phyloP scores from a whole-genome alignment of 164 flowering plant genomes.

The Cinnamomum micranthum region DNA sequence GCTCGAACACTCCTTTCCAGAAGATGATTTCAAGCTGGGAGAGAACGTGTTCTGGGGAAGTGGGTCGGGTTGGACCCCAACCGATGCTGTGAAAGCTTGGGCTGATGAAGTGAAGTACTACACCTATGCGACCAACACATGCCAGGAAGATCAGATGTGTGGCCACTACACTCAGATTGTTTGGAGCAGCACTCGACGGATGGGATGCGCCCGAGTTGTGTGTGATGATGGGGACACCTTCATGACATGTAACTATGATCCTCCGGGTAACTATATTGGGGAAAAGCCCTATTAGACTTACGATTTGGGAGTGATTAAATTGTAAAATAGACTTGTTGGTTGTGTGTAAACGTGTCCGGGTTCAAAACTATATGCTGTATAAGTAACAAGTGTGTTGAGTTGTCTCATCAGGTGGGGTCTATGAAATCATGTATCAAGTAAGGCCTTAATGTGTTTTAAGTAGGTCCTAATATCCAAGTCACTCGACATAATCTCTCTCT shows the following conservation, averaged over 20 bases:
- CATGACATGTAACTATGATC: conserved; percentile 89
- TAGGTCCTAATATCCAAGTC: no score
- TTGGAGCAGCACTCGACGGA: conserved; percentile 58
- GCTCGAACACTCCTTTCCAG: conserved; percentile 53
- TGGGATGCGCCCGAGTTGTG: conserved; percentile 78
- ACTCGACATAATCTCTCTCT: no score
- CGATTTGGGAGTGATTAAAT: no score
- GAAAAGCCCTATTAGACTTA: conserved; percentile 42
- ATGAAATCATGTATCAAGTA: no score
- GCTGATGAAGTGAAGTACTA: conserved; percentile 76
- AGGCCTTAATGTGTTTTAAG: no score
- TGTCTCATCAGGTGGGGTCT: no score
- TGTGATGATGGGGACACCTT: conserved; percentile 81
- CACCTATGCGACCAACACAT: conserved; percentile 44
- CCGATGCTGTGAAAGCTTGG: conserved; percentile 75
- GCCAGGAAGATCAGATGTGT: conserved; percentile 53
- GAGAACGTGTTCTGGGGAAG: conserved; percentile 91
- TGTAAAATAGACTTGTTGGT: no score
- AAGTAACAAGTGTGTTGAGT: no score
- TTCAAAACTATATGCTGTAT: no score
- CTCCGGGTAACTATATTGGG: conserved; percentile 68
- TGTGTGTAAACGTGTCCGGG: no score
- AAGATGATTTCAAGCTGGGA: conserved; percentile 56
- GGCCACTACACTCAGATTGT: conserved; percentile 94
- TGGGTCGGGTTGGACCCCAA: conserved; percentile 63